Percentiles rank a stretch among this genome's conserved stretches.
Conservation (phyloP, 176 grass and related monocot genomes). For the Cymbopogon citratus region DNA sequence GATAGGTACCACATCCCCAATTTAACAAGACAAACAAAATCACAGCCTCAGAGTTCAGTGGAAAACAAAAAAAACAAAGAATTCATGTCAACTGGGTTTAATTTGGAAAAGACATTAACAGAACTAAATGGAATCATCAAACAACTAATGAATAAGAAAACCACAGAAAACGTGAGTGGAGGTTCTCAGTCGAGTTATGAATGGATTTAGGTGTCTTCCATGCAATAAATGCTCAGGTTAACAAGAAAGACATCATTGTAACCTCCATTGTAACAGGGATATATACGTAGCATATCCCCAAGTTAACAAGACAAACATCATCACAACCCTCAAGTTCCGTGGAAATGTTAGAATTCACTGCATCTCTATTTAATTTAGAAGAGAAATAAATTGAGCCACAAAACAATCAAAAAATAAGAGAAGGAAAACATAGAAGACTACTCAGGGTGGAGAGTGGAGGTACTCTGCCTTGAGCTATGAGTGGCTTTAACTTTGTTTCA, state of each 20-base stretch:
- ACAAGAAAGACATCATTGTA: conserved; percentile 32
- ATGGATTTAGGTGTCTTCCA: too few relatives aligned
- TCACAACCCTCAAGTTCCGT: neutral
- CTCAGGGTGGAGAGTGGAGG: neutral
- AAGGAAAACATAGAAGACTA: neutral
- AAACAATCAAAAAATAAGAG: neutral
- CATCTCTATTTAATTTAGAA: neutral
- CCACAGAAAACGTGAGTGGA: too few relatives aligned
- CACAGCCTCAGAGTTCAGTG: neutral
- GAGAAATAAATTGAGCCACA: neutral
- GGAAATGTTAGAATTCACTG: neutral
- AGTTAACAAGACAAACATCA: conserved; percentile 12
- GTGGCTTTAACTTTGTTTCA: conserved; percentile 35
- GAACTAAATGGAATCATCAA: too few relatives aligned
- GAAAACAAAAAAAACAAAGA: too few relatives aligned
- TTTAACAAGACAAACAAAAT: conserved; percentile 7
- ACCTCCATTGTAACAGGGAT: neutral
- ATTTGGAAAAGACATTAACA: too few relatives aligned
- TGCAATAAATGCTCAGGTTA: too few relatives aligned
- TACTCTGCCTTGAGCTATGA: conserved; percentile 28
- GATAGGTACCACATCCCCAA: too few relatives aligned
- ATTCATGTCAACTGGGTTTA: too few relatives aligned
- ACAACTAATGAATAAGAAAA: too few relatives aligned
- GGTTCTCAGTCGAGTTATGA: too few relatives aligned
- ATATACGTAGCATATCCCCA: too few relatives aligned